phyloP scores from a whole-genome alignment of 441 rosid genomes.

The Kokia cookei region DNA sequence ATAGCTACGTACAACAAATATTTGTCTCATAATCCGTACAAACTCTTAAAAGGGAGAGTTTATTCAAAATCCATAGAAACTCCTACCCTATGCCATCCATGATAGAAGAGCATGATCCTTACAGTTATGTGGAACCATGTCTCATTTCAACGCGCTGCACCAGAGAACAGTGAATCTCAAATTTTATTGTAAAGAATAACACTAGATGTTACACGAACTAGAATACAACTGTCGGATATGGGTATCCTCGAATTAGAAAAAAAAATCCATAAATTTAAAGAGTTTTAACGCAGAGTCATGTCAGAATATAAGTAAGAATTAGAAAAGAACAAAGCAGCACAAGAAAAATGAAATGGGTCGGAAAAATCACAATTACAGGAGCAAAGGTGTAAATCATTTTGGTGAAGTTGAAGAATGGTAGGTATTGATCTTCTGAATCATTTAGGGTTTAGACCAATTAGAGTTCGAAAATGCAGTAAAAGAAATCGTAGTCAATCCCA shows the following conservation, averaged over 20 bases:
- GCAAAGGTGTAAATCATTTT: not conserved
- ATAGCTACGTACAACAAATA: not conserved
- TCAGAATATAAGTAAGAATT: not conserved
- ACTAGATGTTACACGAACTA: not conserved
- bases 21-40: no score
- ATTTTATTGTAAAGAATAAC: not conserved
- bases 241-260: not conserved
- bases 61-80: not conserved
- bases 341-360: not conserved
- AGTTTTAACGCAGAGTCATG: not conserved
- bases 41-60: not conserved
- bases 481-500: not conserved
- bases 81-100: not conserved
- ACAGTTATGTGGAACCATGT: not conserved
- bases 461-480: not conserved
- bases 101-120: not conserved
- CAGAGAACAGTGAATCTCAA: not conserved
- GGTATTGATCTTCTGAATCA: not conserved
- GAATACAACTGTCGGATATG: not conserved
- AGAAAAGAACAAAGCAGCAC: not conserved
- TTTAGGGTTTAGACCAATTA: not conserved
- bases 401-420: not conserved
- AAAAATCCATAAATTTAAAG: not conserved
- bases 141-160: constrained; percentile 39
- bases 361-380: not conserved